Conservation (phyloP, 495 filamentous ascomycete species). For the Penicillium bialowiezense region DNA sequence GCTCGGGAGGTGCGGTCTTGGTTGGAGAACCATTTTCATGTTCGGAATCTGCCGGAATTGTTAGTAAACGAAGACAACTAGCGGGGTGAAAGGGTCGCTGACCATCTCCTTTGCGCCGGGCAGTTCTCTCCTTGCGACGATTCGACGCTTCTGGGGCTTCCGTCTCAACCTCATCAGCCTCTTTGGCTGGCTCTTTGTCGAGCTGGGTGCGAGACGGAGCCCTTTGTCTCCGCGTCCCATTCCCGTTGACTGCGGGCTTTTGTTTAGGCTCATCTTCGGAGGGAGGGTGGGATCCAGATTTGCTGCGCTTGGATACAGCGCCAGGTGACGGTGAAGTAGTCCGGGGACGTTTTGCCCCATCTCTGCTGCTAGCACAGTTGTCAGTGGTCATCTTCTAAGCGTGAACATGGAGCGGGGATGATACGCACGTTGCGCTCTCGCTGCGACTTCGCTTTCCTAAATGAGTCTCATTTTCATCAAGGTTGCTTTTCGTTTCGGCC, state of each 20-base stretch:
- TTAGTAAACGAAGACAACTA: slow-evolving; percentile 7
- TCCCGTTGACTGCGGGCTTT: slow-evolving; percentile 45
- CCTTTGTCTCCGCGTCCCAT: slow-evolving; percentile 61
- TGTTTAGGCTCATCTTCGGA: slow-evolving; percentile 68
- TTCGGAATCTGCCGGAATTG: slow-evolving; percentile 29
- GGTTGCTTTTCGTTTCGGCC: slow-evolving; percentile 53
- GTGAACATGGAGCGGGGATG: neutral
- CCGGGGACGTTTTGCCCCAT: slow-evolving; percentile 64
- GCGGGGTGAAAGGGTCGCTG: slow-evolving; percentile 22
- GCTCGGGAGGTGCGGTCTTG: slow-evolving; percentile 37
- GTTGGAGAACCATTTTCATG: slow-evolving; percentile 37
- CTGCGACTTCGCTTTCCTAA: slow-evolving; percentile 82
- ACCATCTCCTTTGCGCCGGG: slow-evolving; percentile 76
- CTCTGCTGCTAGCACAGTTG: slow-evolving; percentile 44
- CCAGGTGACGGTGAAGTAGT: slow-evolving; percentile 72
- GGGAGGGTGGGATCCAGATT: slow-evolving; percentile 49
- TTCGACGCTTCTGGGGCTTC: slow-evolving; percentile 67
- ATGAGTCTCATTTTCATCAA: slow-evolving; percentile 48
- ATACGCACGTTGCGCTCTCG: slow-evolving; percentile 86
- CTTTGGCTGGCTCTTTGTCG: slow-evolving; percentile 65
- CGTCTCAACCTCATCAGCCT: slow-evolving; percentile 61
- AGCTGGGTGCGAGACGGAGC: slow-evolving; percentile 64
- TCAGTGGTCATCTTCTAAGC: slow-evolving; percentile 20
- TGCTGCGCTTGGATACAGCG: slow-evolving; percentile 48
- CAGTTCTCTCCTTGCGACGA: slow-evolving; percentile 71